These are phyloP conservation scores for Penicillium sp. DNA, from an alignment of 2,329 filamentous ascomycete genomes.

Conservation along the genomic window DNA sequence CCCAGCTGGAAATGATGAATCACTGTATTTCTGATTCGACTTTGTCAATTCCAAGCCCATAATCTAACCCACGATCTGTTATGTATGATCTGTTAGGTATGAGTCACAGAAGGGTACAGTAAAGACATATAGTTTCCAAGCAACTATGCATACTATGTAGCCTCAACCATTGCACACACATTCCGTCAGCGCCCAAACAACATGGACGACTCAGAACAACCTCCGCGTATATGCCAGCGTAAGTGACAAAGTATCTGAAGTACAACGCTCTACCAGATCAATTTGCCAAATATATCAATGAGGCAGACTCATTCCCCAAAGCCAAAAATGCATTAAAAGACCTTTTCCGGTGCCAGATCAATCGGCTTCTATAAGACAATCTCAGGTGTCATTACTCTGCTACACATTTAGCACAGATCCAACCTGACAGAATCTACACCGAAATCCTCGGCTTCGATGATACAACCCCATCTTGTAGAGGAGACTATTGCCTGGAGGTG, in stretches of 20 bases:
- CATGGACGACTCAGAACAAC: background rate
- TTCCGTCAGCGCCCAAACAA: no score
- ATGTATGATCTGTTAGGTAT: no score
- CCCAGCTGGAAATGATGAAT: no score
- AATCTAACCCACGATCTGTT: no score
- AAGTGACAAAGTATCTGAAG: conserved; percentile 35
- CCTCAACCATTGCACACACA: no score
- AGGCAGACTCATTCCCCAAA: conserved; percentile 28
- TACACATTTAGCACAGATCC: conserved; percentile 44
- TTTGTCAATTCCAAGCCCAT: no score
- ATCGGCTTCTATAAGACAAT: conserved; percentile 58
- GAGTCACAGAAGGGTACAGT: no score
- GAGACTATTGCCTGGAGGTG: conserved; percentile 63
- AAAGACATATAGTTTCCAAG: no score
- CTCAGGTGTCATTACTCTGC: conserved; percentile 54
- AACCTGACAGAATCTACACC: conserved; percentile 49
- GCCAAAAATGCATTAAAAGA: conserved; percentile 44
- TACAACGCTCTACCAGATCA: conserved; percentile 33
- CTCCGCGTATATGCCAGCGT: conserved; percentile 30
- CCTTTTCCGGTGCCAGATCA: conserved; percentile 46
- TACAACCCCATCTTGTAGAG: conserved; percentile 38
- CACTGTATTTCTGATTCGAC: no score
- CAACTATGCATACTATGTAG: no score
- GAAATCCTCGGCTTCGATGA: conserved; percentile 47
- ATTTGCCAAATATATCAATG: conserved; percentile 18